Base-by-base conservation (phyloP, 202 grass and related monocot genomes). In the Carex sylvatica region DNA sequence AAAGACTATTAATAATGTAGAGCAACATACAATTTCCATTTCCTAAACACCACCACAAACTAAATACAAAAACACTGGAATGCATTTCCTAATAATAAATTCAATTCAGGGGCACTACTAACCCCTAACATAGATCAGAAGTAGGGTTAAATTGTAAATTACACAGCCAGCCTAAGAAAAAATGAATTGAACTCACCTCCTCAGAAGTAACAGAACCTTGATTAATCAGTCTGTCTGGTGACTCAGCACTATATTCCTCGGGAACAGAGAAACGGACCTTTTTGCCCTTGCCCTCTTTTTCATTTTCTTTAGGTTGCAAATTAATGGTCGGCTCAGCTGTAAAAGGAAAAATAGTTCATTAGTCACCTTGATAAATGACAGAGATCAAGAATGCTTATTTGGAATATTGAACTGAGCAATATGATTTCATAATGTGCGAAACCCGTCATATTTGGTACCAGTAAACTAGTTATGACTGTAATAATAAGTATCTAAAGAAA, bases 281-380 rank as follows among this genome's bases (percentile, higher is more conserved):
- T 36, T 30, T 82, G 62, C 44, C 79, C 24, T 65, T 19, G 14
- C 44, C 79, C 7, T 82, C 3, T 7, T 19, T 49, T 30, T 69
- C 61, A n/a, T 19, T 69, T 68, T 82, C 60, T 68, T 82, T 18
- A 26, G 24, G 14, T 33, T 82, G 23, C 8, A 31, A 16, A 4
- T 68, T 31, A 31, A 20, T 52, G 6, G 79, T 69, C 4, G 44
- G 42, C 64, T 69, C 62, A 68, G 61, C 79, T 69, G 44, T 82
- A 82, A 63, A 82, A 54, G 22, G 16, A 19, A 55, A 68, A 7
- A 52, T 5, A 28, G 7, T 38, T 80, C 20, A 19, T 61, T 80
- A 51, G 6, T 36, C 19, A 2, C 26, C 24, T 38, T 79, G 58
- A 58, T 42, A 35, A n/a, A 79, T 61, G 28, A 60, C 16, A 63